Conservation (phyloP, 805 yeast species). For the Kuraishia piskuri region DNA sequence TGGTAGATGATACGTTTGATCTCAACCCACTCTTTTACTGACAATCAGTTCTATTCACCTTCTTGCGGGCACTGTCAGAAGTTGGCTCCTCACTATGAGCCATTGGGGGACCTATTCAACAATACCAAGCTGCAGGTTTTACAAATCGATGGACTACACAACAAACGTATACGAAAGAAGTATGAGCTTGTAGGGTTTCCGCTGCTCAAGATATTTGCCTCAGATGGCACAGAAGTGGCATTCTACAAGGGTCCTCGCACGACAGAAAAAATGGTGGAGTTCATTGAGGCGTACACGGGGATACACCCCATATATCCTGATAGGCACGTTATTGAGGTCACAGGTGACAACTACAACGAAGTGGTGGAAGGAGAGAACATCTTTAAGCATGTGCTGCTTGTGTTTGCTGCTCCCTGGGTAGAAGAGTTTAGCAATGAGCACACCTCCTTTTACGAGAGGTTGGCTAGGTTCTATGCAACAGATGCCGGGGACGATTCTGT, state of each 20-base stretch:
- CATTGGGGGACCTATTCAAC: slow-evolving; percentile 34
- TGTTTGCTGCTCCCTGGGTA: slow-evolving; percentile 28
- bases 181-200: slow-evolving; percentile 41
- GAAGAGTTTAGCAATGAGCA: slow-evolving; percentile 23
- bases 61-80: slow-evolving; percentile 37
- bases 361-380: slow-evolving; percentile 4
- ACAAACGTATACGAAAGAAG: slow-evolving; percentile 25
- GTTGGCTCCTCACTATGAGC: slow-evolving; percentile 35
- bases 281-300: slow-evolving; percentile 23
- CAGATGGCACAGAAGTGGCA: slow-evolving; percentile 29
- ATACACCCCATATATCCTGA: slow-evolving; percentile 23
- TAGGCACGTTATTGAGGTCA: slow-evolving; percentile 6
- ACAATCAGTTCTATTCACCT: slow-evolving; percentile 30
- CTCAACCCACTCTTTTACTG: background rate
- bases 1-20: background rate
- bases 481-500: slow-evolving; percentile 12
- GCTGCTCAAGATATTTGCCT: slow-evolving; percentile 28
- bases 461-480: slow-evolving; percentile 18
- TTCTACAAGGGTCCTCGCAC: slow-evolving; percentile 27
- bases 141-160: slow-evolving; percentile 24
- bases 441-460: slow-evolving; percentile 20
- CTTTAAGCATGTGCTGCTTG: slow-evolving; percentile 17
- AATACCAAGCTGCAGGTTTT: slow-evolving; percentile 25
- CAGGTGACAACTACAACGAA: slow-evolving; percentile 10
- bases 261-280: slow-evolving; percentile 22